A percentile compares a stretch with the other conserved stretches of the same genome.
Evolutionary conservation across 2,329 filamentous ascomycete species (phyloP).

Genomic region (Calonectria pteridis): DNA sequence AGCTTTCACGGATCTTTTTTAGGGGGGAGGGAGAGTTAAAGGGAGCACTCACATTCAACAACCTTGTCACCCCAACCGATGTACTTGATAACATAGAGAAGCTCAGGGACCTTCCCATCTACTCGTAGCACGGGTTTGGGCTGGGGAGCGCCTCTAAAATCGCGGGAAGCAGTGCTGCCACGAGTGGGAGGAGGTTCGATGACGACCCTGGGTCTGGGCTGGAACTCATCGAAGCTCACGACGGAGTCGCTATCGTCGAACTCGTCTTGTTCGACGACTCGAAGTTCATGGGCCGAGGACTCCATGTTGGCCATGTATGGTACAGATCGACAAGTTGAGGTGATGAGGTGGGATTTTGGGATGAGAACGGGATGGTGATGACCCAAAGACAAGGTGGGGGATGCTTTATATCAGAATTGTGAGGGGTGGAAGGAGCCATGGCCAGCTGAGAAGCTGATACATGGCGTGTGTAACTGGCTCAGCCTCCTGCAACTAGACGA

Average conservation of each 20-base stretch:
- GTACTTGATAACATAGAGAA: slow-evolving; percentile 58
- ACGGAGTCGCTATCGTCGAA: slow-evolving; percentile 34
- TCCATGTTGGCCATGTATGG: slow-evolving; percentile 30
- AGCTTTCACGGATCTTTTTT: slow-evolving; percentile 23
- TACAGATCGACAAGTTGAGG: neutral
- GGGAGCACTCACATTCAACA: slow-evolving; percentile 50
- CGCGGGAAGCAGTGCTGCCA: neutral
- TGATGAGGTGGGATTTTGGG: neutral
- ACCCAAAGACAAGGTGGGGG: neutral
- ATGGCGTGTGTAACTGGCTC: neutral
- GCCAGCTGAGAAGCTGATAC: neutral
- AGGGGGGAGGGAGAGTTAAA: neutral
- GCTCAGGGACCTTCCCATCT: slow-evolving; percentile 54
- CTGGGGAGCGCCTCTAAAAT: neutral
- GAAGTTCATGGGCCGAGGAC: slow-evolving; percentile 21
- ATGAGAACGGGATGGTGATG: neutral
- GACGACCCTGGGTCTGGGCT: neutral
- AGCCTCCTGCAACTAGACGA: neutral
- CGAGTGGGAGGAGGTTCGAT: neutral
- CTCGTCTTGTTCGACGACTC: slow-evolving; percentile 28
- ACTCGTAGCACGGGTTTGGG: slow-evolving; percentile 38
- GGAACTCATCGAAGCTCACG: slow-evolving; percentile 40
- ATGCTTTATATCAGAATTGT: neutral
- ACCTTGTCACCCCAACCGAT: slow-evolving; percentile 49
- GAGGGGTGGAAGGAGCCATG: neutral